Evolutionary conservation across 192 early-diverging fungal genomes (phyloP).

Genomic region (Backusella circina): DNA sequence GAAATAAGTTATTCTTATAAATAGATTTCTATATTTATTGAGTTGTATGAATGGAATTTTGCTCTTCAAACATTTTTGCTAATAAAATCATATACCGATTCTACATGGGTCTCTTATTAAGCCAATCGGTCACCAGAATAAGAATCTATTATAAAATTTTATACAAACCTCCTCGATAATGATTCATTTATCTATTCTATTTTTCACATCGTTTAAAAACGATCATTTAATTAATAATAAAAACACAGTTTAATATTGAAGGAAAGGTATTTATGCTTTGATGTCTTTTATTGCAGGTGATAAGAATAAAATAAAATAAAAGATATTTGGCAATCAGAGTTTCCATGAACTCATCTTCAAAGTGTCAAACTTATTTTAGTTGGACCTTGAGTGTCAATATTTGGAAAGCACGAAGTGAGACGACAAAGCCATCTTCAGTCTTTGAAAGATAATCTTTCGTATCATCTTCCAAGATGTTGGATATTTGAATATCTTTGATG

Average conservation of each 20-base stretch:
- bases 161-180: no score
- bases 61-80: not conserved
- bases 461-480: constrained; percentile 83
- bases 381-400: constrained; percentile 55
- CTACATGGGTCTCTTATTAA: not conserved
- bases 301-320: not conserved
- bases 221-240: not conserved
- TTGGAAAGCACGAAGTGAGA: constrained; percentile 64
- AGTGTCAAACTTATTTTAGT: not conserved
- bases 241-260: not conserved
- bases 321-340: not conserved
- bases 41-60: not conserved
- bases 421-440: constrained; percentile 25
- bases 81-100: not conserved
- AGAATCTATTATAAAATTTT: not conserved
- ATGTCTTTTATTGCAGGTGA: not conserved
- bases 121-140: not conserved
- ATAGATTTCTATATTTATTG: not conserved
- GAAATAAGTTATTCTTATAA: not conserved
- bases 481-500: constrained; percentile 49
- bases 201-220: no score
- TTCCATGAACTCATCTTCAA: not conserved
- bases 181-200: no score
- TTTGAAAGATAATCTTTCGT: constrained; percentile 26
- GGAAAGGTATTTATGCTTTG: not conserved